Evolutionary conservation across 768 basidiomycete species (phyloP).

Genomic region (Porpolomopsis calyptriformis): DNA sequence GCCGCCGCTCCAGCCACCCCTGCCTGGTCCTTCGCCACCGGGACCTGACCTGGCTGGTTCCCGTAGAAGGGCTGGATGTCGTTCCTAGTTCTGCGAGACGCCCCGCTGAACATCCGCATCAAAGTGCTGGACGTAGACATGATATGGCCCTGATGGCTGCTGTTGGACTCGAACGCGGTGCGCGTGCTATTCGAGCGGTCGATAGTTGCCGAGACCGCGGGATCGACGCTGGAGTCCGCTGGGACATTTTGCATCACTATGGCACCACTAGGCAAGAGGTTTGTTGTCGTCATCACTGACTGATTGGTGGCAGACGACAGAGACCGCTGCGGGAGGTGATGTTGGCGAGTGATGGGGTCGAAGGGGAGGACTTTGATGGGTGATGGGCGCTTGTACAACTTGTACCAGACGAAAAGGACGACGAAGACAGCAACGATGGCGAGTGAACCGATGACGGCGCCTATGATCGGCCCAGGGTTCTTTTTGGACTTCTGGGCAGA

Average conservation of each 20-base stretch:
- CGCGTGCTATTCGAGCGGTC: neutral
- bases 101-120: no score
- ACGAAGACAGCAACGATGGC: slow-evolving; percentile 2
- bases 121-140: no score
- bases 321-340: neutral
- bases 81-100: neutral
- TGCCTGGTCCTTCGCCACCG: neutral
- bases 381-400: neutral
- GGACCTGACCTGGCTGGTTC: neutral
- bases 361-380: neutral
- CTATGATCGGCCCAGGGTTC: slow-evolving; percentile 5
- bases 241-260: neutral
- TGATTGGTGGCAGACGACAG: neutral
- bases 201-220: neutral
- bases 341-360: neutral
- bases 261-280: no score
- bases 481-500: neutral
- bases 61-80: neutral
- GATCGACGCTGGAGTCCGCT: neutral
- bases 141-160: no score
- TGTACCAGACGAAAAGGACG: neutral
- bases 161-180: neutral
- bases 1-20: neutral
- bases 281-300: neutral
- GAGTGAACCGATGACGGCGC: slow-evolving; percentile 6